These are phyloP conservation scores for Hypoxylon sp. DNA, from an alignment of 2,329 filamentous ascomycete genomes.

Conservation along the genomic window DNA sequence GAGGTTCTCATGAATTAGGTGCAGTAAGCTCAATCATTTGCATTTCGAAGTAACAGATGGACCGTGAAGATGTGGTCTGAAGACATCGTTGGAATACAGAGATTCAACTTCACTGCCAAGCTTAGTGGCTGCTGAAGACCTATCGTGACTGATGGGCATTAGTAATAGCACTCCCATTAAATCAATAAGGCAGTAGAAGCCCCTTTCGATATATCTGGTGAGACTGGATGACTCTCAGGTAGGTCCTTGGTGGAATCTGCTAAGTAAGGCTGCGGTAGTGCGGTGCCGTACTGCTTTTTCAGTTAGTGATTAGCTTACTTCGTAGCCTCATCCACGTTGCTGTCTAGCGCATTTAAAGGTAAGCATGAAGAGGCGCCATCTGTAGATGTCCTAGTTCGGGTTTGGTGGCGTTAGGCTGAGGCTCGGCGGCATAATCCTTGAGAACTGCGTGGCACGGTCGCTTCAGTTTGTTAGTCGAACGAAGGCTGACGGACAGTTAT, in stretches of 20 bases:
- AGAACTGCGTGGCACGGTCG: constrained; percentile 23
- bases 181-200: background rate
- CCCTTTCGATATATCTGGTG: background rate
- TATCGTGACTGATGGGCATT: background rate
- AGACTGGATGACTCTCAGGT: too few species aligned
- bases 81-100: background rate
- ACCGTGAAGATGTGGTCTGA: background rate
- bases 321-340: background rate
- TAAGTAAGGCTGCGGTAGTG: constrained; percentile 5
- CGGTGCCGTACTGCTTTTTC: background rate
- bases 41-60: background rate
- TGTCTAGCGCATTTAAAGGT: constrained; percentile 3
- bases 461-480: constrained; percentile 8
- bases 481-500: constrained; percentile 24
- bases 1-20: background rate
- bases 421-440: constrained; percentile 29
- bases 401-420: constrained; percentile 17
- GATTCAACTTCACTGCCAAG: background rate
- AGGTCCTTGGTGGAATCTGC: background rate
- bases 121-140: background rate
- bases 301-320: background rate
- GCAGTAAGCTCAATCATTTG: background rate
- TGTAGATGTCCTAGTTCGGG: constrained; percentile 10
- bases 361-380: constrained; percentile 15
- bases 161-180: background rate